Evolutionary conservation across 495 filamentous ascomycete genomes (phyloP).

Genomic region (Glarea lozoyensis): DNA sequence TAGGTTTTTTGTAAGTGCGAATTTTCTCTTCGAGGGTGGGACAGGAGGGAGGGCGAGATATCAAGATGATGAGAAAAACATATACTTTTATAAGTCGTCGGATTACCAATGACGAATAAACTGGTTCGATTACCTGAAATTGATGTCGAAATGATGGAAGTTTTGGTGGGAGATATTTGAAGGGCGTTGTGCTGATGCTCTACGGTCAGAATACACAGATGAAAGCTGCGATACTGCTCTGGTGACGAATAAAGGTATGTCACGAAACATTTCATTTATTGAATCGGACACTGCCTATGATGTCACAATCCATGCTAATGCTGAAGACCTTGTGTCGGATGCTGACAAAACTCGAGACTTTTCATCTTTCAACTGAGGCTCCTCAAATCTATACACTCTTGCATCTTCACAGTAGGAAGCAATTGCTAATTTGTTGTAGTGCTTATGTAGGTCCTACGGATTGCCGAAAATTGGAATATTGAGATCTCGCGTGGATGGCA

Average conservation of each 20-base stretch:
- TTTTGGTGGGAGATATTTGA: neutral
- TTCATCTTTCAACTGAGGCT: slow-evolving; percentile 29
- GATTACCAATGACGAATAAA: slow-evolving; percentile 19
- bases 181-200: neutral
- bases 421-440: no score
- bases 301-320: slow-evolving; percentile 27
- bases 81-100: slow-evolving; percentile 22
- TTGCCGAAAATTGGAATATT: no score
- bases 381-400: no score
- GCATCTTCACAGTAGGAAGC: no score
- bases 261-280: neutral
- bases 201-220: no score
- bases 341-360: slow-evolving; percentile 22
- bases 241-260: neutral
- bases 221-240: neutral
- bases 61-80: slow-evolving; percentile 23
- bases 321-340: slow-evolving; percentile 19
- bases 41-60: neutral
- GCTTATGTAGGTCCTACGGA: no score
- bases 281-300: slow-evolving; percentile 15
- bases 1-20: neutral
- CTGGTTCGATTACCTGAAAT: slow-evolving; percentile 25
- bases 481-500: no score
- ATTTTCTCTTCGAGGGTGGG: neutral
- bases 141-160: neutral